A percentile compares a stretch with the other conserved stretches of the same genome.
Conservation (phyloP, 345 rosid genomes). For the Alliaria petiolata region DNA sequence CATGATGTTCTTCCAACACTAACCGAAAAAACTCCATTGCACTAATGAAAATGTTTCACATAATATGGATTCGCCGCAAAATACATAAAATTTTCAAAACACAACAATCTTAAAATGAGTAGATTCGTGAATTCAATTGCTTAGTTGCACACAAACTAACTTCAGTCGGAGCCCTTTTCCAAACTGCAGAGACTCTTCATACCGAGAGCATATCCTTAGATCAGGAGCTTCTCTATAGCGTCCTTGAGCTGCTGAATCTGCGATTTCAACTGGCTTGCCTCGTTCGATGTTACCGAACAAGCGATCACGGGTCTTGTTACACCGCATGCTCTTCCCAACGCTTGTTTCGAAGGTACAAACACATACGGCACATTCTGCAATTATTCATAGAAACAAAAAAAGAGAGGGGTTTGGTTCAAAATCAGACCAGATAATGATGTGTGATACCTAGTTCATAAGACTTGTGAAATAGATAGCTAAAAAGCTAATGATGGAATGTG, state of each 20-base stretch:
- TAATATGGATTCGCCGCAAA: neutral
- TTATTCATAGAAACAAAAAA: neutral
- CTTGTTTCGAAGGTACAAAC: slow-evolving; percentile 86
- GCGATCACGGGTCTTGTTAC: slow-evolving; percentile 86
- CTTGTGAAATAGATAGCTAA: too few relatives aligned
- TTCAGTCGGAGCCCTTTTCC: slow-evolving; percentile 56
- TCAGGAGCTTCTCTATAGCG: slow-evolving; percentile 85
- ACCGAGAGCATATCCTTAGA: slow-evolving; percentile 47
- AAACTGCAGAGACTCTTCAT: slow-evolving; percentile 67
- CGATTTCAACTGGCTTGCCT: slow-evolving; percentile 71
- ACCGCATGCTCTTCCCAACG: slow-evolving; percentile 89
- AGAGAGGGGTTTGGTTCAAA: neutral
- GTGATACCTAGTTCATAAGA: too few relatives aligned
- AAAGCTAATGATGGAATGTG: neutral
- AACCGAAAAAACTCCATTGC: neutral
- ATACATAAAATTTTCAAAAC: neutral
- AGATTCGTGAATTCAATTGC: neutral
- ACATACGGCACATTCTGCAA: slow-evolving; percentile 85
- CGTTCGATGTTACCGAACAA: slow-evolving; percentile 73
- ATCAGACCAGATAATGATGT: neutral
- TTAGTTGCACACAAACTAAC: neutral
- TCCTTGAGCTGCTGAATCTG: slow-evolving; percentile 84
- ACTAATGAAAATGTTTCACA: neutral
- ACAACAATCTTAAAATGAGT: neutral
- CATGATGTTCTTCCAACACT: neutral